A percentile compares a stretch with the other conserved stretches of the same genome.
Conservation (phyloP, 805 yeast species). For the Yamadazyma laniorum region DNA sequence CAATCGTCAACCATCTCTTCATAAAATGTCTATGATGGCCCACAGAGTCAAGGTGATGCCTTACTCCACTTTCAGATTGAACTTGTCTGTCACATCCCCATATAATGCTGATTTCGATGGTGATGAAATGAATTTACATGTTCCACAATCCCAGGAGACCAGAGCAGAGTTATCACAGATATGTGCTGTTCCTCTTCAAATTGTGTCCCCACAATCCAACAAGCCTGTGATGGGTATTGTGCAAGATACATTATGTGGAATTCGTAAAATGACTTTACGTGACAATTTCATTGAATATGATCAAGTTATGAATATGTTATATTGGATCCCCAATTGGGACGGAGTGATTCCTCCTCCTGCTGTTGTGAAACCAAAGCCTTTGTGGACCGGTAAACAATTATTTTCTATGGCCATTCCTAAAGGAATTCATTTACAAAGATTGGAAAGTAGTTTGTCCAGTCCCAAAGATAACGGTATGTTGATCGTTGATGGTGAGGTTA, state of each 20-base stretch:
- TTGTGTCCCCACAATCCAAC: constrained; percentile 97
- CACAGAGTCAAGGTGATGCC: constrained; percentile 99
- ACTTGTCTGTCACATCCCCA: constrained; percentile 97
- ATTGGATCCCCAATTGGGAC: constrained; percentile 99
- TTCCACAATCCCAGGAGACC: constrained; percentile 97
- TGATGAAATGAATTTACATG: constrained; percentile 99
- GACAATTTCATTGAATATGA: constrained; percentile 87
- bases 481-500: constrained; percentile 90
- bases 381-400: constrained; percentile 98
- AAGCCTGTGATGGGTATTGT: constrained; percentile 99
- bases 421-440: constrained; percentile 92
- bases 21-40: constrained; percentile 99
- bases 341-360: constrained; percentile 97
- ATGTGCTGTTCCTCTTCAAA: constrained; percentile 96
- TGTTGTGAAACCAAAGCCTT: constrained; percentile 86
- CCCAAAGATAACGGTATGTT: constrained; percentile 97
- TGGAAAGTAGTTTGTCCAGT: constrained; percentile 78
- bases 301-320: constrained; percentile 93
- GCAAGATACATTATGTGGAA: constrained; percentile 97
- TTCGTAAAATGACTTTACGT: constrained; percentile 90
- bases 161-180: constrained; percentile 93
- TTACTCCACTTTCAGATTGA: constrained; percentile 93
- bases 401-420: constrained; percentile 89
- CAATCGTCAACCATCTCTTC: constrained; percentile 98
- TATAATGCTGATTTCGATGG: constrained; percentile 99